Percentiles rank a stretch among this genome's conserved stretches.
Conservation (phyloP, 345 rosid genomes). For the Sapria himalayana region DNA sequence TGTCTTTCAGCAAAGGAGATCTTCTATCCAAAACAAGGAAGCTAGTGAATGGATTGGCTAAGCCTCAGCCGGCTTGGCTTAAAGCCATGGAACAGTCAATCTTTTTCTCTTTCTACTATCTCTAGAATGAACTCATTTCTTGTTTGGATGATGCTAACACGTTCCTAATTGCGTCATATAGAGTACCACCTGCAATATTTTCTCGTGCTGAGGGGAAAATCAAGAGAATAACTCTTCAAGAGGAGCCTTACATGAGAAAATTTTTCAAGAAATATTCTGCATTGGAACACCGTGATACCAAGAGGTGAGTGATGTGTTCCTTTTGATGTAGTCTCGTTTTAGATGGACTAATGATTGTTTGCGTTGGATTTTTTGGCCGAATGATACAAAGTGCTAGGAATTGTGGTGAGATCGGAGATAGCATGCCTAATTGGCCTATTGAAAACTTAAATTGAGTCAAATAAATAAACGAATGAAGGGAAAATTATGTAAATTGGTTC, state of each 20-base stretch:
- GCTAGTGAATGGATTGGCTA: constrained; percentile 76
- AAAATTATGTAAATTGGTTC: no score
- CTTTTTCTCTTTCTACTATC: constrained; percentile 10
- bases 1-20: constrained; percentile 87
- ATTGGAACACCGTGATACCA: constrained; percentile 33
- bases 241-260: constrained; percentile 48
- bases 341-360: no score
- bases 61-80: constrained; percentile 60
- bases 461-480: no score
- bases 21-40: constrained; percentile 47
- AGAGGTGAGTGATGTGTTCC: constrained; percentile 28
- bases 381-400: no score
- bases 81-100: constrained; percentile 79
- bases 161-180: constrained; percentile 10
- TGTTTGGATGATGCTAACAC: constrained; percentile 1
- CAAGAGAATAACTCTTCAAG: constrained; percentile 51
- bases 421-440: no score
- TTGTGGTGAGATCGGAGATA: no score
- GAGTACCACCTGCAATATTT: constrained; percentile 63
- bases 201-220: constrained; percentile 51
- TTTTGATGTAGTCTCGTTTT: constrained; percentile 1
- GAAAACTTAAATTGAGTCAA: no score
- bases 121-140: not conserved
- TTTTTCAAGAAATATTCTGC: constrained; percentile 43
- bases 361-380: no score